Evolutionary conservation across 2,329 filamentous ascomycete species (phyloP).

Genomic region (Alternaria brassicicola): DNA sequence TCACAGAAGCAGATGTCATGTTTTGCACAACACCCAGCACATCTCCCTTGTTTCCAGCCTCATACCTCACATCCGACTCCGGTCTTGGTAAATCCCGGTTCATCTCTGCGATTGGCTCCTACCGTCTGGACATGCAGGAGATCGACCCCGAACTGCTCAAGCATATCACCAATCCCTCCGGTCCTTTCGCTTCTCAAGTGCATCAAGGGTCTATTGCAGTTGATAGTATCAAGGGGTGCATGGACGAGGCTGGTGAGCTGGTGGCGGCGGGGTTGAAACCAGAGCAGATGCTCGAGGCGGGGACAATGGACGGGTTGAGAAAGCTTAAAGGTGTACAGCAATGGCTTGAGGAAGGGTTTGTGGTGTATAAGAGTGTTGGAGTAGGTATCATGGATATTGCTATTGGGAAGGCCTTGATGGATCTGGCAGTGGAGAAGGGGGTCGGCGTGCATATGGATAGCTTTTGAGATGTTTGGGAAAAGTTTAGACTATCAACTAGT

Average conservation of each 20-base stretch:
- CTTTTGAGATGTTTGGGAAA: constrained; percentile 7
- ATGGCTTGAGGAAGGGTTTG: constrained; percentile 45
- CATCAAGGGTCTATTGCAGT: constrained; percentile 25
- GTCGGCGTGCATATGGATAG: constrained; percentile 16
- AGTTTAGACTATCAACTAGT: neutral
- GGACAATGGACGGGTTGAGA: constrained; percentile 5
- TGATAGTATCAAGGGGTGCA: constrained; percentile 49
- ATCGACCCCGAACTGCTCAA: constrained; percentile 54
- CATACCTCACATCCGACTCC: constrained; percentile 35
- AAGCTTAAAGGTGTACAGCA: neutral
- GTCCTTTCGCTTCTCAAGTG: neutral
- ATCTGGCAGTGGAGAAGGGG: constrained; percentile 20
- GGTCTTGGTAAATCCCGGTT: constrained; percentile 22
- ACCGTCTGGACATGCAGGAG: constrained; percentile 55
- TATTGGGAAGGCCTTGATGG: constrained; percentile 41
- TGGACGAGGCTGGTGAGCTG: constrained; percentile 56
- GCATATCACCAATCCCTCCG: constrained; percentile 6
- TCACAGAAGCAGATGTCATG: constrained; percentile 48
- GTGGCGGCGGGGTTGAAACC: constrained; percentile 47
- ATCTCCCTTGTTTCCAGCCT: constrained; percentile 51
- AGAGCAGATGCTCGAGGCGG: constrained; percentile 21
- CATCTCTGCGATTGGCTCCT: constrained; percentile 39
- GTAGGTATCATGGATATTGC: constrained; percentile 59
- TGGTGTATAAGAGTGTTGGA: constrained; percentile 59
- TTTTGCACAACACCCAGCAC: constrained; percentile 58